phyloP scores from a whole-genome alignment of 2,329 filamentous ascomycete species.

The Phialocephala subalpina region DNA sequence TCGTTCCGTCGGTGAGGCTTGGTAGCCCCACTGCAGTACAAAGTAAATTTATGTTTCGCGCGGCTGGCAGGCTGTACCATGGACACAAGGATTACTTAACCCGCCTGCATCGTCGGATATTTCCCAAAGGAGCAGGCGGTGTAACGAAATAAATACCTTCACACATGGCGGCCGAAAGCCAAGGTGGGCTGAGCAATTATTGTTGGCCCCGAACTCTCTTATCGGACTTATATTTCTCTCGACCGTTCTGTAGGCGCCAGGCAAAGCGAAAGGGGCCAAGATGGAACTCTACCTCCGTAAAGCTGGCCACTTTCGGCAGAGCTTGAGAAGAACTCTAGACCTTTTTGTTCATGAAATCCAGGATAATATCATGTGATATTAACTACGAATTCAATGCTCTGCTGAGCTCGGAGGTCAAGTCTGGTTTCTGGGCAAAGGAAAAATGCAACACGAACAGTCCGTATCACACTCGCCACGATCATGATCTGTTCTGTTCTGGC shows the following conservation, averaged over 20 bases:
- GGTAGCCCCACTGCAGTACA: background rate
- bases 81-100: background rate
- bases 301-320: background rate
- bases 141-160: background rate
- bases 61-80: background rate
- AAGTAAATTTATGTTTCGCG: background rate
- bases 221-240: constrained; percentile 5
- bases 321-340: background rate
- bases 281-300: background rate
- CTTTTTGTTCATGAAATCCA: too few relatives aligned
- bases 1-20: background rate
- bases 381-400: background rate
- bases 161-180: background rate
- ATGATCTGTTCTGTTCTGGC: background rate
- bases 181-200: background rate
- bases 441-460: background rate
- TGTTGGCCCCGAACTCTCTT: background rate
- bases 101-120: background rate
- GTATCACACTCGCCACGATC: background rate
- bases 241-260: background rate
- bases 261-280: background rate
- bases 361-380: background rate
- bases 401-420: too few relatives aligned
- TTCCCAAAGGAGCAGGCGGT: background rate
- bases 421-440: too few relatives aligned